These are phyloP conservation scores for Pyrrhoderma noxium DNA, from an alignment of 1,284 basidiomycete species.

Conservation along the genomic window DNA sequence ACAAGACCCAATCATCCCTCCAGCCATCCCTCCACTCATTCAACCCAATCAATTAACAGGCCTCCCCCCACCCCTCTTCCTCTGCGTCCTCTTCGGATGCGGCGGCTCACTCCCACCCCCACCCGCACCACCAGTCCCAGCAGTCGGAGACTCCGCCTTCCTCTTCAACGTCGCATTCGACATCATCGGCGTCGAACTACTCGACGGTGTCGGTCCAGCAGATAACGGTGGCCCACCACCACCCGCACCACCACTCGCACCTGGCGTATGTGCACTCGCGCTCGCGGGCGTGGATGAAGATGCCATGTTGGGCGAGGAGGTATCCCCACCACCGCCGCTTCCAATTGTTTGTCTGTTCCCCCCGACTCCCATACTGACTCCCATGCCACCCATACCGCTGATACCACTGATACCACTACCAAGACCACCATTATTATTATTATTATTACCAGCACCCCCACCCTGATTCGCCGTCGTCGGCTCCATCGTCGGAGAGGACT, in stretches of 20 bases:
- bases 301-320: constrained; percentile 45
- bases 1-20: too few species aligned
- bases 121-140: constrained; percentile 39
- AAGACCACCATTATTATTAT: too few species aligned
- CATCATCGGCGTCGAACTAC: constrained; percentile 39
- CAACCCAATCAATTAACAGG: constrained; percentile 30
- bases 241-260: constrained; percentile 10
- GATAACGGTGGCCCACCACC: constrained; percentile 21
- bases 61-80: constrained; percentile 30
- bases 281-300: constrained; percentile 34
- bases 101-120: too few species aligned
- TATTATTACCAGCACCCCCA: too few species aligned
- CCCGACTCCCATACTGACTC: too few species aligned
- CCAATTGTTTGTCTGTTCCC: too few species aligned
- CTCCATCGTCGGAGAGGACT: not conserved
- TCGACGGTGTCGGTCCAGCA: constrained; percentile 27
- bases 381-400: too few species aligned
- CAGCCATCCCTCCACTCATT: too few species aligned
- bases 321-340: constrained; percentile 18
- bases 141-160: constrained; percentile 44
- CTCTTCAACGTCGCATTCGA: constrained; percentile 54
- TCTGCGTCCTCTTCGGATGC: constrained; percentile 11
- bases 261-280: constrained; percentile 25
- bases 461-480: not conserved
- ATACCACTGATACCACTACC: too few species aligned